Base-by-base conservation (phyloP, 805 yeast genomes). In the Millerozyma miso region DNA sequence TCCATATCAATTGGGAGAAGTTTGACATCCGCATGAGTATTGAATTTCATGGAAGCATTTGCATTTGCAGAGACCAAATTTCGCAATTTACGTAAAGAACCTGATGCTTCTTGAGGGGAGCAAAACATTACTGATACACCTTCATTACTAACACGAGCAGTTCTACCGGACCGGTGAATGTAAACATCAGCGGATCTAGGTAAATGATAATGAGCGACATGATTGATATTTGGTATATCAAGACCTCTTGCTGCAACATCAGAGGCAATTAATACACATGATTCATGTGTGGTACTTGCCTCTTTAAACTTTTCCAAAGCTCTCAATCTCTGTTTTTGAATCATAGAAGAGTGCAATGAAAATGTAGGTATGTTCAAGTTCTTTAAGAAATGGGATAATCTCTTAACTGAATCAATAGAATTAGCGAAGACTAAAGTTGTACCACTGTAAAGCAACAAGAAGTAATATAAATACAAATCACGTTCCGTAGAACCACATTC, bases 241-340 rank as follows among this genome's bases (percentile, higher is more conserved):
- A 93, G 74, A 46, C 99, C 99, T 72, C 99, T 80, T 3, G 99
- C 99, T 2, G 99, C 99, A 37, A 93, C 98, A 65, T 93, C 99
- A 3, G 98, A 88, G 1, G 97, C 96, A 41, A 93, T 77, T 42
- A 93, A 70, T 2, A 90, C 90, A 0, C 86, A 72, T 3, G 80
- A 68, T 39, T 77, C 75, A 38, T 71, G 65, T 4, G 67, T 63
- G 19, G 53, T 52, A 36, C 77, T 71, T 15, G 80, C 73, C 37
- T 69, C 74, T 50, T 75, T 79, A 71, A 89, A 91, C 47, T 83
- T 76, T 65, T 93, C 99, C 54, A 93, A 68, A 2, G 91, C 79
- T 52, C 90, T 76, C 53, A 93, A 68, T 57, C 99, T 80, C 60
- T 88, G 96, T 56, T 90, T 91, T 61, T 93, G 99, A 37, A 86